Percentiles rank a stretch among this genome's conserved stretches.
phyloP scores from a whole-genome alignment of 1,139 yeast species.

The Geotrichum histeridarum region DNA sequence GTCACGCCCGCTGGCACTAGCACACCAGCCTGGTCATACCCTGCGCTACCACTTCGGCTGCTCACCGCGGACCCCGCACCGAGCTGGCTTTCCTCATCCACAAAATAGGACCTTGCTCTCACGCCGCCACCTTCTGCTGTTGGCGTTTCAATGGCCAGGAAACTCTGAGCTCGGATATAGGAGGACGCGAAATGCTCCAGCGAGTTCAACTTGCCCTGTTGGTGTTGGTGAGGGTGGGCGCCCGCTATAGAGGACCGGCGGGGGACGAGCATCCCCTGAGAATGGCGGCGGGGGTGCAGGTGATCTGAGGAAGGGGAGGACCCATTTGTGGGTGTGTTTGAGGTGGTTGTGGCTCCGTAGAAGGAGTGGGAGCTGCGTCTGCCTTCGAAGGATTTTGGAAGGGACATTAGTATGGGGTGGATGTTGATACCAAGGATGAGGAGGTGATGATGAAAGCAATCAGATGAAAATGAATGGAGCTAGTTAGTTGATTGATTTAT shows the following conservation, averaged over 20 bases:
- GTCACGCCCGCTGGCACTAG: conserved; percentile 11
- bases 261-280: background rate
- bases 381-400: too few relatives aligned
- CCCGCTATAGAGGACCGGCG: background rate
- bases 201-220: conserved; percentile 50
- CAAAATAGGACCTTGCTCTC: conserved; percentile 48
- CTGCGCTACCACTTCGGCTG: too few relatives aligned
- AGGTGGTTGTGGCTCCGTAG: background rate
- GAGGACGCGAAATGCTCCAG: conserved; percentile 75
- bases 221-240: background rate
- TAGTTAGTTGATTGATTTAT: too few relatives aligned
- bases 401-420: too few relatives aligned
- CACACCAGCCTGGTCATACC: background rate
- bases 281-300: background rate
- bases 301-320: background rate
- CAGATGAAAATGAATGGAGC: too few relatives aligned
- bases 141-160: conserved; percentile 49
- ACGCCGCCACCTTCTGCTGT: conserved; percentile 17
- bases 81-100: conserved; percentile 25
- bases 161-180: conserved; percentile 69
- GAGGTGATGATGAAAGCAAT: too few relatives aligned
- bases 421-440: too few relatives aligned
- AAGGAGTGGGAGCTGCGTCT: too few relatives aligned
- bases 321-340: background rate
- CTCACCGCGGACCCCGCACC: background rate